A percentile compares a stretch with the other conserved stretches of the same genome.
Conservation (phyloP, 805 yeast genomes). For the Candida takata region DNA sequence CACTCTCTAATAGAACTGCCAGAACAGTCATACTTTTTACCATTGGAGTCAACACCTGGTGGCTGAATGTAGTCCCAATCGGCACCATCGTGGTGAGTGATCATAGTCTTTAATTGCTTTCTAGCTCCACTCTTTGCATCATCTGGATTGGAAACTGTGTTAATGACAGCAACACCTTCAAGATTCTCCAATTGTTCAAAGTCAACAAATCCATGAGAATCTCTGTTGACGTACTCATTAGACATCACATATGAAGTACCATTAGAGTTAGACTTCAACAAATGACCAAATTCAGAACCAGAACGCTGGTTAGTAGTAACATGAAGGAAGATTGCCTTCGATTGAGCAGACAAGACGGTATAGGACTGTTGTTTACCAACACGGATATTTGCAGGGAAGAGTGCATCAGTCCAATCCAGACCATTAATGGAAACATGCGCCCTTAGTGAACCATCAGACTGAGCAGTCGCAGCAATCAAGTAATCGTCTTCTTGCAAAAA, state of each 20-base stretch:
- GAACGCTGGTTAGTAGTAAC: slow-evolving; percentile 54
- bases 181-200: slow-evolving; percentile 76
- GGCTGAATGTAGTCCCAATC: slow-evolving; percentile 72
- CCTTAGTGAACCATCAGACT: slow-evolving; percentile 44
- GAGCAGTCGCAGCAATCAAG: slow-evolving; percentile 61
- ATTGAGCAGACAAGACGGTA: slow-evolving; percentile 68
- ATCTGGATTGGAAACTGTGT: slow-evolving; percentile 53
- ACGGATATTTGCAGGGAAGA: slow-evolving; percentile 61
- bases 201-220: slow-evolving; percentile 71
- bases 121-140: slow-evolving; percentile 36
- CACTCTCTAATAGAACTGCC: slow-evolving; percentile 51
- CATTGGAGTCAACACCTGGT: slow-evolving; percentile 57
- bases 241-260: slow-evolving; percentile 81
- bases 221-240: slow-evolving; percentile 67
- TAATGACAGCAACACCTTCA: slow-evolving; percentile 78
- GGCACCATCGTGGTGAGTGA: slow-evolving; percentile 88
- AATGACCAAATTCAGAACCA: slow-evolving; percentile 62
- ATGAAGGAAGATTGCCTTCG: slow-evolving; percentile 74
- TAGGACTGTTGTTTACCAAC: slow-evolving; percentile 62
- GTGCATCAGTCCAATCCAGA: slow-evolving; percentile 62
- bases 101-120: slow-evolving; percentile 62
- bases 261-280: slow-evolving; percentile 83
- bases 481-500: slow-evolving; percentile 66
- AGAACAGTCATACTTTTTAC: slow-evolving; percentile 48
- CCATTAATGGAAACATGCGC: slow-evolving; percentile 83